Evolutionary conservation across 495 filamentous ascomycete genomes (phyloP).

Genomic region (Cercophora samala): DNA sequence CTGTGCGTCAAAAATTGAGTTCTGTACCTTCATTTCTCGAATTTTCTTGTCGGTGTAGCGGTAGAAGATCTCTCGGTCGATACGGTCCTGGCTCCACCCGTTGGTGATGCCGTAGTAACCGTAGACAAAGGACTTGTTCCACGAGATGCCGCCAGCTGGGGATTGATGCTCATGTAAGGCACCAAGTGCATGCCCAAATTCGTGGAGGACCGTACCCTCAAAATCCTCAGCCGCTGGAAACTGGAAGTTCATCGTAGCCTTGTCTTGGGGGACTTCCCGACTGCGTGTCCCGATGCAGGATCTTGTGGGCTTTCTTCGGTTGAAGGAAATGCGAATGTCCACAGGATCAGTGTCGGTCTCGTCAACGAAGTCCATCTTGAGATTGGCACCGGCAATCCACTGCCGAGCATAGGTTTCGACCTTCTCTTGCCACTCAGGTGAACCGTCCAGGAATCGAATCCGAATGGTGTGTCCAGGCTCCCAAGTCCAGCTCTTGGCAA

Average conservation of each 20-base stretch:
- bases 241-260: background rate
- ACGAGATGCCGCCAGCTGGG: background rate
- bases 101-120: background rate
- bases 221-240: background rate
- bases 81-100: background rate
- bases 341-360: background rate
- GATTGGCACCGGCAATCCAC: background rate
- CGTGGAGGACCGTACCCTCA: background rate
- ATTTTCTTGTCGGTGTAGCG: background rate
- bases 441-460: background rate
- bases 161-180: background rate
- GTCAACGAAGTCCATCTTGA: background rate
- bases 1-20: background rate
- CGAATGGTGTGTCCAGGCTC: background rate
- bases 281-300: background rate
- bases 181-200: background rate
- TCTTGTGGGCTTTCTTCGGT: background rate
- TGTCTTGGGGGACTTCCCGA: background rate
- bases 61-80: background rate
- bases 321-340: background rate
- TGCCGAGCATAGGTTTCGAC: background rate
- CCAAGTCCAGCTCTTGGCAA: background rate
- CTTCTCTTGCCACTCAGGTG: background rate
- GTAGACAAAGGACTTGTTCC: background rate
- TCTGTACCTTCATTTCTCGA: background rate